Evolutionary conservation across 2,329 filamentous ascomycete species (phyloP).

Genomic region (Fusarium chaquense): DNA sequence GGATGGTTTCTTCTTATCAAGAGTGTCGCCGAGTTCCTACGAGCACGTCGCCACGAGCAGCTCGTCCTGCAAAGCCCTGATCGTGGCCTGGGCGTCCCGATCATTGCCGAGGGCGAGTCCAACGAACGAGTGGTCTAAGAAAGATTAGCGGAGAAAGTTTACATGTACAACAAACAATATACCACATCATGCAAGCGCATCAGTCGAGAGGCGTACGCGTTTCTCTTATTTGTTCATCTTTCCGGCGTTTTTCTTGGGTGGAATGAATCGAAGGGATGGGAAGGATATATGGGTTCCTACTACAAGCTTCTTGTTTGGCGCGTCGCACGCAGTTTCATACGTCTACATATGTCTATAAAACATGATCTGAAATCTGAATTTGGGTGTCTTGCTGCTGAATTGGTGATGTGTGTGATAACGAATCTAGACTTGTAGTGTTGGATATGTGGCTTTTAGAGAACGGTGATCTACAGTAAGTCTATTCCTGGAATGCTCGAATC

Average conservation of each 20-base stretch:
- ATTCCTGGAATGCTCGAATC: neutral
- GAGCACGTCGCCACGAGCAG: constrained; percentile 90
- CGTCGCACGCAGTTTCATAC: constrained; percentile 43
- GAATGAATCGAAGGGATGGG: constrained; percentile 13
- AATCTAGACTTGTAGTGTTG: neutral
- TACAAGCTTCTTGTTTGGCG: constrained; percentile 41
- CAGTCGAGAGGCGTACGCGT: constrained; percentile 34
- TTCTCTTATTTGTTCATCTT: constrained; percentile 23
- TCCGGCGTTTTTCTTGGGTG: constrained; percentile 39
- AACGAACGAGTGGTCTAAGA: constrained; percentile 79
- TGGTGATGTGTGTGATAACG: neutral
- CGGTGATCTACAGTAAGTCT: neutral
- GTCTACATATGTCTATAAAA: constrained; percentile 36
- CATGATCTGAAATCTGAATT: constrained; percentile 12
- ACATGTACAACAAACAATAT: constrained; percentile 38
- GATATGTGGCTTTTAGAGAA: neutral
- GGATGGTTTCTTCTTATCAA: constrained; percentile 98
- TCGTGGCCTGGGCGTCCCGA: constrained; percentile 82
- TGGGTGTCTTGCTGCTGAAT: neutral
- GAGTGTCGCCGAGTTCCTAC: constrained; percentile 90
- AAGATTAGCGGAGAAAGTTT: constrained; percentile 1
- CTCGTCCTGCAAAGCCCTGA: constrained; percentile 94
- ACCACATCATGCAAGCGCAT: constrained; percentile 30
- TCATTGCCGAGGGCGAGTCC: constrained; percentile 87
- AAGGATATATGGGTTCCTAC: constrained; percentile 37